Conservation (phyloP, 495 filamentous ascomycete species). For the Diplogelasinospora grovesii region DNA sequence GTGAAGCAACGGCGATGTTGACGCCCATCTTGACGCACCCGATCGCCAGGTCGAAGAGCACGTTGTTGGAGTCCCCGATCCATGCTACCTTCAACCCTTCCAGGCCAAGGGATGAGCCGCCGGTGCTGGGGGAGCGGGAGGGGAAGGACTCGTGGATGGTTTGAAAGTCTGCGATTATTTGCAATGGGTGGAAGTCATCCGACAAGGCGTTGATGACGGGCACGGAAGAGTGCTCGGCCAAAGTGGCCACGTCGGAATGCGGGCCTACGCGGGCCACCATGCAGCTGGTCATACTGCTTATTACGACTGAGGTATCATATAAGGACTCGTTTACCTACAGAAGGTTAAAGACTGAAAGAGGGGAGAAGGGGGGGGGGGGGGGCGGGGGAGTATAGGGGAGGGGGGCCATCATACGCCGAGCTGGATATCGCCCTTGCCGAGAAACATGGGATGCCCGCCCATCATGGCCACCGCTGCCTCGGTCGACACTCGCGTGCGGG, state of each 20-base stretch:
- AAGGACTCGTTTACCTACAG: slow-evolving; percentile 77
- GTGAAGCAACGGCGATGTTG: slow-evolving; percentile 78
- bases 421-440: slow-evolving; percentile 92
- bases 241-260: slow-evolving; percentile 71
- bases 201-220: slow-evolving; percentile 94
- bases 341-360: background rate
- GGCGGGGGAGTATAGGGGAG: too few species aligned
- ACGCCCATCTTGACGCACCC: slow-evolving; percentile 81
- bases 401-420: slow-evolving; percentile 79
- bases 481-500: slow-evolving; percentile 84
- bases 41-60: slow-evolving; percentile 86
- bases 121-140: slow-evolving; percentile 22
- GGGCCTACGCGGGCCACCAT: slow-evolving; percentile 84
- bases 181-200: slow-evolving; percentile 82
- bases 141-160: slow-evolving; percentile 77
- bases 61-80: slow-evolving; percentile 96
- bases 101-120: slow-evolving; percentile 55
- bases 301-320: slow-evolving; percentile 78
- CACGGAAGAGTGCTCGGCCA: slow-evolving; percentile 74
- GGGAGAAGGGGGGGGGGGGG: slow-evolving; percentile 4
- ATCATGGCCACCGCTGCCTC: slow-evolving; percentile 77
- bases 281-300: slow-evolving; percentile 86
- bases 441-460: slow-evolving; percentile 92
- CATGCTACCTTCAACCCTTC: slow-evolving; percentile 86
- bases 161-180: slow-evolving; percentile 86